Percentiles rank a stretch among this genome's conserved stretches.
phyloP scores from a whole-genome alignment of 2,329 filamentous ascomycete species.

The Claviceps capensis region DNA sequence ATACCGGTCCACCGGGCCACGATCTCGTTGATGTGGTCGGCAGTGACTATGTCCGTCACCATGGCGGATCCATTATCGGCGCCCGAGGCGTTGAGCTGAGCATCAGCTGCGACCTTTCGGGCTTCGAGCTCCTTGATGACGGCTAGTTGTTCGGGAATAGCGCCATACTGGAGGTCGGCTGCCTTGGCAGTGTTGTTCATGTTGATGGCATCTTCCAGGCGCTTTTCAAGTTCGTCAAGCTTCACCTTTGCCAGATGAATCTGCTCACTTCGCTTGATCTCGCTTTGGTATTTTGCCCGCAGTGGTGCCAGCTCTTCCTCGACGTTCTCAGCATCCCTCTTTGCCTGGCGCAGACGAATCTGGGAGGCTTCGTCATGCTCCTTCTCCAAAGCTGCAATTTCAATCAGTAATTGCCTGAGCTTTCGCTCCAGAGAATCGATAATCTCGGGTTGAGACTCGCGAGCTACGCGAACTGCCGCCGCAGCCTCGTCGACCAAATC shows the following conservation, averaged over 20 bases:
- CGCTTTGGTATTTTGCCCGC: constrained; percentile 87
- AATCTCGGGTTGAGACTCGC: constrained; percentile 91
- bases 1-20: constrained; percentile 97
- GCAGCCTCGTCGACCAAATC: constrained; percentile 94
- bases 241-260: constrained; percentile 94
- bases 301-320: constrained; percentile 85
- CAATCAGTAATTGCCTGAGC: constrained; percentile 83
- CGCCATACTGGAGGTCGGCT: constrained; percentile 92
- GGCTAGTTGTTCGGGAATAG: constrained; percentile 79
- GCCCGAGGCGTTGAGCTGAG: constrained; percentile 41
- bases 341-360: constrained; percentile 65
- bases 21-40: constrained; percentile 98
- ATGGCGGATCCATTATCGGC: constrained; percentile 55
- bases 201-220: constrained; percentile 86
- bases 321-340: constrained; percentile 84
- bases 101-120: constrained; percentile 68
- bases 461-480: constrained; percentile 86
- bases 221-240: constrained; percentile 80
- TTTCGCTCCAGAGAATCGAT: constrained; percentile 90
- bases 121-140: constrained; percentile 71
- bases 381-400: constrained; percentile 86
- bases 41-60: constrained; percentile 85
- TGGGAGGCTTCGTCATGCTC: constrained; percentile 93
- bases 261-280: constrained; percentile 80
- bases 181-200: constrained; percentile 73